Percentiles rank a stretch among this genome's conserved stretches.
phyloP scores from a whole-genome alignment of 352 stramenopile species.

The Discostella stelligera region DNA sequence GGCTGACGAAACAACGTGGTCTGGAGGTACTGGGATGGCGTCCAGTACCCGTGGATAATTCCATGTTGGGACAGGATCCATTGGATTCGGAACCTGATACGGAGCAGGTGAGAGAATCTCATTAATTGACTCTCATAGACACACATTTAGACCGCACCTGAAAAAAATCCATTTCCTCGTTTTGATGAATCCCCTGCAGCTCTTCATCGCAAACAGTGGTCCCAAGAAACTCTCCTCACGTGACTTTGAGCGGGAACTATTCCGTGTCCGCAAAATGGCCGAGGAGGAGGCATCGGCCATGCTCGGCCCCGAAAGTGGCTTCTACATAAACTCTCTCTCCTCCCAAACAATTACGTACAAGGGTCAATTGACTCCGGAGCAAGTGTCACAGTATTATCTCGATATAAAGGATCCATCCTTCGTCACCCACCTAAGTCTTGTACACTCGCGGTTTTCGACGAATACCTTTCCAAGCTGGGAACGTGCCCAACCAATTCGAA shows the following conservation, averaged over 20 bases:
- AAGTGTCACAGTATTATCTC: constrained; percentile 88
- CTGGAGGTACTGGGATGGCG: constrained; percentile 92
- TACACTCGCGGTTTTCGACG: constrained; percentile 96
- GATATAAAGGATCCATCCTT: constrained; percentile 87
- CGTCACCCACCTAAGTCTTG: constrained; percentile 90
- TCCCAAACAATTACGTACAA: constrained; percentile 96
- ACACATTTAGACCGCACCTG: constrained; percentile 52
- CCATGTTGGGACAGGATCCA: constrained; percentile 90
- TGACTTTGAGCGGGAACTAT: constrained; percentile 91
- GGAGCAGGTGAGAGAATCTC: constrained; percentile 76
- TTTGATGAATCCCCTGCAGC: constrained; percentile 44
- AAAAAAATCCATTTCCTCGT: background rate
- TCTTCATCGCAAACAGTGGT: constrained; percentile 68
- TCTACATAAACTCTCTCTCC: constrained; percentile 94
- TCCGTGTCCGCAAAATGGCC: constrained; percentile 84
- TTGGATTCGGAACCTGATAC: constrained; percentile 91
- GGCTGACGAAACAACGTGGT: constrained; percentile 84
- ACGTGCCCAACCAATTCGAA: constrained; percentile 92
- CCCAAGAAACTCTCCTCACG: constrained; percentile 63
- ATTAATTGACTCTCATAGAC: constrained; percentile 46
- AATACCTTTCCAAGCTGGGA: constrained; percentile 98
- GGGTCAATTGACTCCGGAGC: constrained; percentile 93
- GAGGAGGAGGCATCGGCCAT: constrained; percentile 78
- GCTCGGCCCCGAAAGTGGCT: constrained; percentile 82
- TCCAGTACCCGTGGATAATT: constrained; percentile 90